These are phyloP conservation scores for Mortierella claussenii DNA, from an alignment of 192 early-diverging fungal species.

Conservation along the genomic window DNA sequence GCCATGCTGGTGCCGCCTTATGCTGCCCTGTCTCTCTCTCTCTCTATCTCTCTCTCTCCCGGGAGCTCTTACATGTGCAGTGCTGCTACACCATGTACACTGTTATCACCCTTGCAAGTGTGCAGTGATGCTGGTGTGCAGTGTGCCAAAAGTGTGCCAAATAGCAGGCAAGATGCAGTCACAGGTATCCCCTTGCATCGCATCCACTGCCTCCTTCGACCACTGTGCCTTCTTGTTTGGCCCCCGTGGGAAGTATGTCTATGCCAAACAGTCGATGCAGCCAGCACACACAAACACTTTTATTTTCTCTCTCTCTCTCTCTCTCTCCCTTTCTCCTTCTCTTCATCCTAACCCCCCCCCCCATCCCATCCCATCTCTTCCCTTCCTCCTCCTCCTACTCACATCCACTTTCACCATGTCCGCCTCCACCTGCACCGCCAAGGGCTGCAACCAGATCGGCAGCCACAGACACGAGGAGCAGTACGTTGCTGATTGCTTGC, in stretches of 20 bases:
- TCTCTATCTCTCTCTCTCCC: too few species aligned
- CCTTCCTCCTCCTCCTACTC: slow-evolving; percentile 6
- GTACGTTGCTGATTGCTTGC: slow-evolving; percentile 14
- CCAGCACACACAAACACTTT: not conserved
- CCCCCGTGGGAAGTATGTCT: not conserved
- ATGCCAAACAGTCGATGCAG: not conserved
- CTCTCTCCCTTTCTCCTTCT: not conserved
- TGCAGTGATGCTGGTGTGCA: too few species aligned
- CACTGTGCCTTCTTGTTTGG: too few species aligned
- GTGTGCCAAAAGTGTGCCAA: too few species aligned
- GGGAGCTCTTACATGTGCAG: too few species aligned
- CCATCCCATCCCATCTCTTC: not conserved
- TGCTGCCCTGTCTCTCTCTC: too few species aligned
- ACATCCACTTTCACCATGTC: slow-evolving; percentile 1
- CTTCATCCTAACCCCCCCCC: not conserved
- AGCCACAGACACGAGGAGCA: slow-evolving; percentile 53
- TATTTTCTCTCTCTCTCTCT: not conserved
- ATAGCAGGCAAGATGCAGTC: too few species aligned
- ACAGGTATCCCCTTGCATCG: too few species aligned
- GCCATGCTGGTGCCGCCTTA: too few species aligned
- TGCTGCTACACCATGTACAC: too few species aligned
- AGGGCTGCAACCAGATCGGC: slow-evolving; percentile 45
- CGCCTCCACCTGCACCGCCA: slow-evolving; percentile 9
- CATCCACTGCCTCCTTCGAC: too few species aligned
- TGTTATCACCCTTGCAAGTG: too few species aligned